These are phyloP conservation scores for Phoenix dactylifera DNA, from an alignment of 176 grass and related monocot species.

Conservation along the genomic window DNA sequence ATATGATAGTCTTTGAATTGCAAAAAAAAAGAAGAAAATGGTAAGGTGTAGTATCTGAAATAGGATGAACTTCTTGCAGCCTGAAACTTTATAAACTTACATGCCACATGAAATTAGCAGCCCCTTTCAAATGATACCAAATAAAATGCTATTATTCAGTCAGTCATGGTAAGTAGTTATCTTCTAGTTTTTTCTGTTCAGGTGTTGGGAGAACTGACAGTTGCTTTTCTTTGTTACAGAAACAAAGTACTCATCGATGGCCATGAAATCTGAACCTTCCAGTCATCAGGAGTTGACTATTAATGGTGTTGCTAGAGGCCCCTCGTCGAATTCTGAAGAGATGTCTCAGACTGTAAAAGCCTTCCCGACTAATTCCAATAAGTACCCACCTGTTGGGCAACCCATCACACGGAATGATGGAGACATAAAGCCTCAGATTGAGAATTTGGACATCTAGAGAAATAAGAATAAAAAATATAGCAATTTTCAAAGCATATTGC, in stretches of 20 bases:
- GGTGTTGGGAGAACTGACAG: neutral
- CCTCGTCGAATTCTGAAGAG: conserved; percentile 30
- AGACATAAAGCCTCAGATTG: conserved; percentile 48
- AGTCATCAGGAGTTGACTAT: conserved; percentile 32
- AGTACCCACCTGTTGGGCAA: conserved; percentile 33
- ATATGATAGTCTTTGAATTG: neutral
- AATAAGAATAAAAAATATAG: conserved; percentile 8
- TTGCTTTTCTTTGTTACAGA: conserved; percentile 28
- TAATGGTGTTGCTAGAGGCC: conserved; percentile 43
- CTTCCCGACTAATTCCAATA: conserved; percentile 44
- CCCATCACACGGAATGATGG: conserved; percentile 32
- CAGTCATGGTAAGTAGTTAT: neutral
- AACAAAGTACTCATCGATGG: conserved; percentile 40
- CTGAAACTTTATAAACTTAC: neutral
- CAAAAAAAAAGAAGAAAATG: neutral
- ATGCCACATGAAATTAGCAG: neutral
- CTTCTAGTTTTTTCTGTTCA: neutral
- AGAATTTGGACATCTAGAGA: conserved; percentile 24
- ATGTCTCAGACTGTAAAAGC: conserved; percentile 37
- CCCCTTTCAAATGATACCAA: neutral
- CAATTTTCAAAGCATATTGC: conserved; percentile 29
- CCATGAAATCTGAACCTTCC: conserved; percentile 41
- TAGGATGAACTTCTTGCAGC: neutral
- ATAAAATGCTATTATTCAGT: neutral
- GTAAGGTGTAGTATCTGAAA: neutral